A percentile compares a stretch with the other conserved stretches of the same genome.
Conservation (phyloP, 257 asterid genomes). For the Nyctanthes arbortristis region DNA sequence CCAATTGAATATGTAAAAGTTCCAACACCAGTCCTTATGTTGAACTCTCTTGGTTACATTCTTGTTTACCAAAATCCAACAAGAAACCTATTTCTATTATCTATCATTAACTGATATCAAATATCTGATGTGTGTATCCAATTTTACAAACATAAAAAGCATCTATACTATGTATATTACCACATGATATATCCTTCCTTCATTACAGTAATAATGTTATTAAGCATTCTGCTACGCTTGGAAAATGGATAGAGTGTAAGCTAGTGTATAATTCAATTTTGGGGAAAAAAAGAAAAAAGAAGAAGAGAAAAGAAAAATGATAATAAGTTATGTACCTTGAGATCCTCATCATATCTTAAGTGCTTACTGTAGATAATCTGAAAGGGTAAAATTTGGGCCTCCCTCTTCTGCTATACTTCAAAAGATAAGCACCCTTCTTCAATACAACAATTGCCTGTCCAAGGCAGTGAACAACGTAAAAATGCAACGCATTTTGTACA, state of each 20-base stretch:
- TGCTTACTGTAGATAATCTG: constrained; percentile 53
- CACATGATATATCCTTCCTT: neutral
- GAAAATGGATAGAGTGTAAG: neutral
- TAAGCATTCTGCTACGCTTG: neutral
- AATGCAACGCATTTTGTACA: neutral
- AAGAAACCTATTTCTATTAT: too few relatives aligned
- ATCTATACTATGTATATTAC: too few relatives aligned
- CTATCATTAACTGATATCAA: too few relatives aligned
- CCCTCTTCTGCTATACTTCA: constrained; percentile 47
- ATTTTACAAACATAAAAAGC: neutral
- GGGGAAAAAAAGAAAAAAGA: too few relatives aligned
- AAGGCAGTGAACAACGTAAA: constrained; percentile 5
- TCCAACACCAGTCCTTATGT: neutral
- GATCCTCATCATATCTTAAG: too few relatives aligned
- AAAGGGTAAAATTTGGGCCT: constrained; percentile 56
- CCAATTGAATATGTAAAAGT: neutral
- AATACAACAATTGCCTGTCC: constrained; percentile 52
- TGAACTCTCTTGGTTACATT: neutral
- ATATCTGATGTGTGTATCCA: neutral
- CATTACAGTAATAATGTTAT: neutral
- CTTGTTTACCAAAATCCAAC: neutral
- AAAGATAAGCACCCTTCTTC: constrained; percentile 56
- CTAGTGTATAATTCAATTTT: neutral
- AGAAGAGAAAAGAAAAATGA: too few relatives aligned
- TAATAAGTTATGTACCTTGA: too few relatives aligned